These are phyloP conservation scores for Nigrospora oryzae DNA, from an alignment of 2,329 filamentous ascomycete genomes.

Conservation along the genomic window DNA sequence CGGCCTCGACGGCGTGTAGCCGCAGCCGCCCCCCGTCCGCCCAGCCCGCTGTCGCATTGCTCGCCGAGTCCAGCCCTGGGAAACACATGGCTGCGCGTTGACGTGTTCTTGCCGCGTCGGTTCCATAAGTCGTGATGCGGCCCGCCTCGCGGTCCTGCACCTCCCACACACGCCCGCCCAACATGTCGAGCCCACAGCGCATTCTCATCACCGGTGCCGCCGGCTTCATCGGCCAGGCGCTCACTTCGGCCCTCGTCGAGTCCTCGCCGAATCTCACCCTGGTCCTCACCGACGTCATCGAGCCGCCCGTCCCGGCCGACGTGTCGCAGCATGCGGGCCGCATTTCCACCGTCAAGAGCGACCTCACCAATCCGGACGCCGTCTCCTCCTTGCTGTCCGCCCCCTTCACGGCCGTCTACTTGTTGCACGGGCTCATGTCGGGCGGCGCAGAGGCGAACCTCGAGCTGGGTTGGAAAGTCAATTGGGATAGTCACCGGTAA, in stretches of 20 bases:
- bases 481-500: constrained; percentile 45
- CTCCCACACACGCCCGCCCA: not conserved
- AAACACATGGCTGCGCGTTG: no score
- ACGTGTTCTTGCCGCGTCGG: no score
- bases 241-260: constrained; percentile 46
- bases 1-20: no score
- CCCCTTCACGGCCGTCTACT: constrained; percentile 38
- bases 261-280: constrained; percentile 28
- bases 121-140: no score
- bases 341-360: constrained; percentile 15
- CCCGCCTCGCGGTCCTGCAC: no score
- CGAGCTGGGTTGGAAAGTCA: constrained; percentile 45
- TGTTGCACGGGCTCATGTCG: constrained; percentile 59
- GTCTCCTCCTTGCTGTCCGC: constrained; percentile 19
- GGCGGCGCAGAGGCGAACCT: constrained; percentile 51
- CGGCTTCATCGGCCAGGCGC: constrained; percentile 56
- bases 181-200: not conserved
- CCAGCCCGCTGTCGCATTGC: no score
- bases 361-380: constrained; percentile 22
- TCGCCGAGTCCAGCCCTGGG: no score
- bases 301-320: constrained; percentile 39
- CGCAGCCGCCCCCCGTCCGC: no score
- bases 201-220: constrained; percentile 49
- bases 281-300: constrained; percentile 47
- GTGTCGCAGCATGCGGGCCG: constrained; percentile 12